phyloP scores from a whole-genome alignment of 495 filamentous ascomycete species.

The Neurospora pannonica region DNA sequence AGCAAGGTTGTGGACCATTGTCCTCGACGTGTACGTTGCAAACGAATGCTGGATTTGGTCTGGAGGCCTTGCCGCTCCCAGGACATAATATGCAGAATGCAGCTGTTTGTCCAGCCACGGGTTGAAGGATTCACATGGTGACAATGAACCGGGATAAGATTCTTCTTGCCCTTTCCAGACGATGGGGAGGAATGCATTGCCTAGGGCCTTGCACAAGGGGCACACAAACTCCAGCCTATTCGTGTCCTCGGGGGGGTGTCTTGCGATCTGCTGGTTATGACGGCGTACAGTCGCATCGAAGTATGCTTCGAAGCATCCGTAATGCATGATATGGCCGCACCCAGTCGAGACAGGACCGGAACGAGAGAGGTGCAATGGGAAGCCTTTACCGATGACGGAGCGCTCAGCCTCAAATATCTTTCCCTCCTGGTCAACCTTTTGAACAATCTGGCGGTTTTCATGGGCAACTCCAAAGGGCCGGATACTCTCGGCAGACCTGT shows the following conservation, averaged over 20 bases:
- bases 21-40: slow-evolving; percentile 53
- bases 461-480: slow-evolving; percentile 85
- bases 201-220: slow-evolving; percentile 94
- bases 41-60: slow-evolving; percentile 50
- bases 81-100: slow-evolving; percentile 24
- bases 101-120: slow-evolving; percentile 47
- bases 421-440: slow-evolving; percentile 64
- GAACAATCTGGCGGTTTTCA: slow-evolving; percentile 69
- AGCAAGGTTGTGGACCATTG: slow-evolving; percentile 48
- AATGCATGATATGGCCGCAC: slow-evolving; percentile 99
- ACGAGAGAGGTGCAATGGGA: slow-evolving; percentile 54
- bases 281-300: slow-evolving; percentile 69
- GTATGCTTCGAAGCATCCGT: slow-evolving; percentile 87
- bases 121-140: slow-evolving; percentile 49
- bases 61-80: slow-evolving; percentile 30
- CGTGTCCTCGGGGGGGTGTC: slow-evolving; percentile 78
- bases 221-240: slow-evolving; percentile 83
- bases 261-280: slow-evolving; percentile 83
- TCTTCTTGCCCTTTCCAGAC: slow-evolving; percentile 92
- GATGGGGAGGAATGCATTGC: slow-evolving; percentile 90
- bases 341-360: slow-evolving; percentile 81
- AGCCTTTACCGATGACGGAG: slow-evolving; percentile 81
- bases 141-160: slow-evolving; percentile 58
- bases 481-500: slow-evolving; percentile 69
- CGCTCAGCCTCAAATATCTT: slow-evolving; percentile 60